These are phyloP conservation scores for Colletotrichum sp. DNA, from an alignment of 2,329 filamentous ascomycete species.

Conservation along the genomic window DNA sequence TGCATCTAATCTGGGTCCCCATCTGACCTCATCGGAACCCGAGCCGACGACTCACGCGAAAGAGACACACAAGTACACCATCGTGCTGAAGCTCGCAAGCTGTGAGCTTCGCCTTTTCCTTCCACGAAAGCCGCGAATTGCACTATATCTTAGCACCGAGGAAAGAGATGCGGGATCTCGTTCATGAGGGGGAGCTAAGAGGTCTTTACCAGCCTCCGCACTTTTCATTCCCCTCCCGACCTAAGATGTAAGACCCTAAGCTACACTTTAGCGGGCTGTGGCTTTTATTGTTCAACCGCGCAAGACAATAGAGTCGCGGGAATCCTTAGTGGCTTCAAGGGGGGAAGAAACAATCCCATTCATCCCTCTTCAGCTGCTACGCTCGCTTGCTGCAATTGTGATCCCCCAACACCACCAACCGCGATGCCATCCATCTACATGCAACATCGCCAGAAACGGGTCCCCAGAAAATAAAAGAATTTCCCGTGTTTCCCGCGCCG, in stretches of 20 bases:
- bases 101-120: background rate
- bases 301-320: background rate
- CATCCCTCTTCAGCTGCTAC: background rate
- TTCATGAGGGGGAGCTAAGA: background rate
- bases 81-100: background rate
- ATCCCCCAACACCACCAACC: background rate
- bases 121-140: background rate
- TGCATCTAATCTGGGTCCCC: background rate
- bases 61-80: background rate
- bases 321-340: background rate
- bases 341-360: background rate
- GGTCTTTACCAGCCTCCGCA: background rate
- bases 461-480: background rate
- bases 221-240: background rate
- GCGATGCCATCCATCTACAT: background rate
- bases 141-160: background rate
- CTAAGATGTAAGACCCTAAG: background rate
- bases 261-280: background rate
- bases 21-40: background rate
- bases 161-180: background rate
- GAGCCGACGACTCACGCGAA: background rate
- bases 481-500: background rate
- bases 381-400: background rate
- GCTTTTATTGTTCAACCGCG: background rate
- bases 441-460: background rate